These are phyloP conservation scores for Zymoseptoria ardabiliae DNA, from an alignment of 2,329 filamentous ascomycete species.

Conservation along the genomic window DNA sequence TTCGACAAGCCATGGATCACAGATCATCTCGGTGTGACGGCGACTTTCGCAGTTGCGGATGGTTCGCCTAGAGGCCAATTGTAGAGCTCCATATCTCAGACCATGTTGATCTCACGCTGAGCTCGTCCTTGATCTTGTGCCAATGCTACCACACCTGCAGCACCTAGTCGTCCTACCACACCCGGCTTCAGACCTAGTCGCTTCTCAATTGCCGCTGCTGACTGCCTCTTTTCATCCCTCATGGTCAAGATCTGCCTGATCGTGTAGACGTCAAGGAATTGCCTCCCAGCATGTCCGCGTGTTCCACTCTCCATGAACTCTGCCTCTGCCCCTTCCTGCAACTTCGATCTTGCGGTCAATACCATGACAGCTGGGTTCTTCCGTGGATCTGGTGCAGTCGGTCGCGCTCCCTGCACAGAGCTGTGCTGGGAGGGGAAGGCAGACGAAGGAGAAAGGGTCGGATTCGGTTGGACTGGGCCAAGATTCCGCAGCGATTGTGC, in stretches of 20 bases:
- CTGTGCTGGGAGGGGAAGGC: conserved; percentile 34
- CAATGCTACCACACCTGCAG: conserved; percentile 25
- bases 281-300: conserved; percentile 35
- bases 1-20: conserved; percentile 42
- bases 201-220: conserved; percentile 27
- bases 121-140: conserved; percentile 25
- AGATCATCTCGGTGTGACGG: conserved; percentile 44
- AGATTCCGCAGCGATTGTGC: conserved; percentile 70
- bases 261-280: conserved; percentile 39
- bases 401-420: conserved; percentile 29
- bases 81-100: conserved; percentile 14
- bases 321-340: conserved; percentile 46
- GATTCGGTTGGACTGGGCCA: conserved; percentile 52
- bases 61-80: neutral
- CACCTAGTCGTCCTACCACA: conserved; percentile 27
- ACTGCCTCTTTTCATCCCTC: conserved; percentile 26
- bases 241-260: conserved; percentile 31
- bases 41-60: conserved; percentile 9
- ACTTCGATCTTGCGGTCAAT: conserved; percentile 44
- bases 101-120: conserved; percentile 25
- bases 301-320: conserved; percentile 44
- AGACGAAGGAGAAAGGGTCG: conserved; percentile 50
- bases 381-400: conserved; percentile 29
- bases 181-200: conserved; percentile 29
- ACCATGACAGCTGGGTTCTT: conserved; percentile 50